These are phyloP conservation scores for Cladosporium austrohemisphaericum DNA, from an alignment of 2,329 filamentous ascomycete genomes.

Conservation along the genomic window DNA sequence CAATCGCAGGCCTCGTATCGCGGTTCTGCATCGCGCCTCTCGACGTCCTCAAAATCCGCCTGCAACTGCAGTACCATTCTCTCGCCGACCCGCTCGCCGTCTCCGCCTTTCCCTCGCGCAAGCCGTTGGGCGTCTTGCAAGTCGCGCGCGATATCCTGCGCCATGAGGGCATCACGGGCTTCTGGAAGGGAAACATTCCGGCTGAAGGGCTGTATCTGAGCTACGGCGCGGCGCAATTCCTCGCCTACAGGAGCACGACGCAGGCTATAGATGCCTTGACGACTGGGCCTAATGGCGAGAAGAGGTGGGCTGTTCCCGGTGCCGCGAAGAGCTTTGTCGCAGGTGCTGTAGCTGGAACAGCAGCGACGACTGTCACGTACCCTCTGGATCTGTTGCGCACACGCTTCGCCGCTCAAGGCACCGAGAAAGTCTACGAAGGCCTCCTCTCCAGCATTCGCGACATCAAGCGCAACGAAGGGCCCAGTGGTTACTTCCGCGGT, in stretches of 20 bases:
- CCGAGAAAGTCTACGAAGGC: conserved; percentile 70
- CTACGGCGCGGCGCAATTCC: conserved; percentile 88
- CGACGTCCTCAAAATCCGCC: conserved; percentile 95
- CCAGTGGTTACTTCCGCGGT: conserved; percentile 80
- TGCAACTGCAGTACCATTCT: conserved; percentile 88
- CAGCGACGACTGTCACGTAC: conserved; percentile 81
- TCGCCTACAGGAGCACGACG: conserved; percentile 73
- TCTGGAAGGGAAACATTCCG: conserved; percentile 98
- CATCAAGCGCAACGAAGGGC: conserved; percentile 73
- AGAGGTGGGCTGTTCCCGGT: conserved; percentile 50
- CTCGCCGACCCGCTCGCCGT: conserved; percentile 65
- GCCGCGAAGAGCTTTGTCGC: conserved; percentile 76
- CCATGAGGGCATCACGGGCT: conserved; percentile 75
- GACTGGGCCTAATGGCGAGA: not conserved
- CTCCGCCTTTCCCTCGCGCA: conserved; percentile 38
- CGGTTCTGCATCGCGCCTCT: conserved; percentile 92
- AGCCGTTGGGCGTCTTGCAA: conserved; percentile 25
- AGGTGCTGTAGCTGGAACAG: conserved; percentile 76
- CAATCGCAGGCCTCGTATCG: conserved; percentile 78
- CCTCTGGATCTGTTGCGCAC: conserved; percentile 90
- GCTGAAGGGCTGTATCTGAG: conserved; percentile 91
- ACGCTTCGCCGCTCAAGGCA: conserved; percentile 92
- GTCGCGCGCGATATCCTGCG: conserved; percentile 62
- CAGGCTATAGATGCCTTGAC: conserved; percentile 51
- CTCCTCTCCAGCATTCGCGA: conserved; percentile 65